Base-by-base conservation (phyloP, 371 early-diverging fungal species). In the Vairimorpha necatrix region DNA sequence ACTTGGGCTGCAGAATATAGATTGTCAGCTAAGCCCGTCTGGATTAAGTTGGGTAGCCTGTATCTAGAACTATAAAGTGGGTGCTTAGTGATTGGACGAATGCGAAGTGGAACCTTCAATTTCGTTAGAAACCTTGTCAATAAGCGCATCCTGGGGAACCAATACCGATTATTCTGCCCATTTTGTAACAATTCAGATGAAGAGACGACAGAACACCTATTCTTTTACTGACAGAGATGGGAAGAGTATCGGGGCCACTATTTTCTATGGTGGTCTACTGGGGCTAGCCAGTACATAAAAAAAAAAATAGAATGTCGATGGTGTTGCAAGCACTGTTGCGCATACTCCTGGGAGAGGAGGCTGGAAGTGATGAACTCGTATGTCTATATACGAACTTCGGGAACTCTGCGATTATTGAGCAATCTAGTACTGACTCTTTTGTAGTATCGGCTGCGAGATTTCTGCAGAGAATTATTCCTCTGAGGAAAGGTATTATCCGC, bases 261-360 rank as follows among this genome's bases (percentile, higher is more conserved):
- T 24, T 54, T 54, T 24, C 6, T 7, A 24, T 54, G 56, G 56
- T 54, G 56, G 56, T 54, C 56, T 54, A 54, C 56, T 54, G 56
- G 56, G 18, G 56, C 56, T 54, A 54, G 56, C 56, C 56, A 54
- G 56, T 54, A 54, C 56, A n/a, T 54, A 54, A 54, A 54, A 54
- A 54, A 54, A n/a, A n/a, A n/a, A 20, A 20, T 20, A 54, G 26
- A 11, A 20, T 26, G 56, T 54, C 56, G 20, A n/a, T 54, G 56
- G 56, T 54, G 56, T 54, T 18, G 56, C 56, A 54, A 54, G 18
- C 56, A 54, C 56, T 54, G 22, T 9, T 54, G 22, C 56, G 56
- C 56, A 26, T 54, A 54, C 56, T 54, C 56, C 56, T 54, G 56
- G 56, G 56, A 54, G 56, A 54, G 56, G 56, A 54, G 56, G 26